Evolutionary conservation across 495 filamentous ascomycete genomes (phyloP).

Genomic region (Pseudoneurospora amorphoporcata): DNA sequence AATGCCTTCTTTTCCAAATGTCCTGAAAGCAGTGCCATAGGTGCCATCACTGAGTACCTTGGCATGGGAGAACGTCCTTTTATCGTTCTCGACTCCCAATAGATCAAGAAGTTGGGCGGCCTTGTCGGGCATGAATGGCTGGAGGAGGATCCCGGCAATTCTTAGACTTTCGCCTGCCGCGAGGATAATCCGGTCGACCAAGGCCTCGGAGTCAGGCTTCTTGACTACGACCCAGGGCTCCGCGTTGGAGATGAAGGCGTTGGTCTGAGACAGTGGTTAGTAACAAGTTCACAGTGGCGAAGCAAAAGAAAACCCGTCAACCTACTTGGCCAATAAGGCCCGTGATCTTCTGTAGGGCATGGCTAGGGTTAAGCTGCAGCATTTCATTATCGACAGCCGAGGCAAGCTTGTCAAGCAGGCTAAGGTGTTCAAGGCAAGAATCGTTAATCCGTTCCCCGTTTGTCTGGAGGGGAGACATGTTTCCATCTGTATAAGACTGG

Average conservation of each 20-base stretch:
- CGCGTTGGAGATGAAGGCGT: conserved; percentile 47
- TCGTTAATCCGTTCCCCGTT: background rate
- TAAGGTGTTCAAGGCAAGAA: background rate
- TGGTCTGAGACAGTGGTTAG: conserved; percentile 45
- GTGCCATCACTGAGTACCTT: conserved; percentile 47
- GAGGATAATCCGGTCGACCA: conserved; percentile 45
- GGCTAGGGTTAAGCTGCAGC: conserved; percentile 51
- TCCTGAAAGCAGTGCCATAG: conserved; percentile 52
- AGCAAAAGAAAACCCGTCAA: background rate
- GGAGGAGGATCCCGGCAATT: conserved; percentile 71
- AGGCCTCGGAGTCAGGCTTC: background rate
- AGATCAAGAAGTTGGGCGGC: conserved; percentile 61
- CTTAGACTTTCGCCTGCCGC: conserved; percentile 68
- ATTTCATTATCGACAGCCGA: conserved; percentile 43
- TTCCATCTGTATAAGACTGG: background rate
- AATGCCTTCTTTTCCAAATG: conserved; percentile 30
- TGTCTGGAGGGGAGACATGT: background rate
- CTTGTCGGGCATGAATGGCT: conserved; percentile 86
- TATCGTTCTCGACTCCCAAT: conserved; percentile 56
- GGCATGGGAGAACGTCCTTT: conserved; percentile 47
- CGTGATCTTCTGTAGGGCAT: conserved; percentile 58
- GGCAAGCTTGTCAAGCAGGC: background rate
- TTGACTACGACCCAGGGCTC: conserved; percentile 27
- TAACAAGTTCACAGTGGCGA: background rate
- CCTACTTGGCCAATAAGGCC: conserved; percentile 44